Evolutionary conservation across 345 rosid species (phyloP), one percentile per base, ranked within the genome.

Genomic region (Euphorbia lathyris): DNA sequence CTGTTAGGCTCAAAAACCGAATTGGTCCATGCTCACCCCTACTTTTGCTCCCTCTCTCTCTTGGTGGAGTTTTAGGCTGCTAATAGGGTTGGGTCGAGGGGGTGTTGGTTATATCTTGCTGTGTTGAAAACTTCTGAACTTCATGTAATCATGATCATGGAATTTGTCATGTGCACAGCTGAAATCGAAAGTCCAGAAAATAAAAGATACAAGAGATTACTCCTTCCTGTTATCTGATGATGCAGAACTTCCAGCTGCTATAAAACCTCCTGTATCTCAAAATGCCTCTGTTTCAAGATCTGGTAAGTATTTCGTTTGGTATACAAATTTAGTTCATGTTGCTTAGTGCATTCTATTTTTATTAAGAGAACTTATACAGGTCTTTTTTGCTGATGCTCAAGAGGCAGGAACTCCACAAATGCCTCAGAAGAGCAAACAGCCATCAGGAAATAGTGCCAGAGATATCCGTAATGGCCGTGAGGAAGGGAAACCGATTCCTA

Each of bases 181-280:
- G 67, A 79, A 80, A 70, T 79, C 59, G 57, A 89, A 87, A 83
- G 96, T 79, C 66, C 88, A 90, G 71, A 80, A 86, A 58, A 83
- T 92, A 20, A 95, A 88, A 81, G 85, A 77, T 61, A 83, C 89
- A 6, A 83, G 98, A 78, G 99, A 95, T 75, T 95, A 95, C 82
- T 95, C 99, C 23, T 95, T 92, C 69, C 83, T 95, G 56, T 77
- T 87, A 20, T 81, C 92, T 11, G 94, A 95, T 65, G 96, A 92
- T 71, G 88, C 82, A 9, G 87, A 83, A 52, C 83, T 82, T 69
- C 90, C 98, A 65, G 88, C 82, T 69, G 75, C 89, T 42, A 65
- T 80, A n/a, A 88, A 76, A 77, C 85, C 78, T n/a, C 74, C 88
- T 74, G 71, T 73, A 8, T 59, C 85, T 34, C 85, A 73, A 62